Evolutionary conservation across 768 basidiomycete genomes (phyloP), one percentile per base, ranked within the genome.

Genomic region (Tubosaeta brunneosetosa): DNA sequence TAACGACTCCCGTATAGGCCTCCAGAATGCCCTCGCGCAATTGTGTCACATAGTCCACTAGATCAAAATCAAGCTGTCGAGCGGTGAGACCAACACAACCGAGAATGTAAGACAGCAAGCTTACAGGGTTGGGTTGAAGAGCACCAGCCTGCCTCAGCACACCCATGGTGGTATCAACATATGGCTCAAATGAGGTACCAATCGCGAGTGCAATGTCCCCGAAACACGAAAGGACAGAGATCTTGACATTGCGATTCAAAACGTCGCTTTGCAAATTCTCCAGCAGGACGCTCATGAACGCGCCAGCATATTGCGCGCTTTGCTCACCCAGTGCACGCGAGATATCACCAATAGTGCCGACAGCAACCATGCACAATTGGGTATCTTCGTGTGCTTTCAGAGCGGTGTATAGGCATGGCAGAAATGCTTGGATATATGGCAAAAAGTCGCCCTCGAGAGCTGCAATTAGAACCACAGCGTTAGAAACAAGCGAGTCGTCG

Each of bases 191-290:
- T 7, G 76, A 73, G 12, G 83, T 74, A 2, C 91, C 91, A 56
- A 97, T 86, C 1, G 97, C 94, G 10, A 98, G 77, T 9, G 94
- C 95, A 59, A 99, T 88, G 65, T 99, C 97, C 19, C 95, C 97
- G 62, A 99, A 97, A 71, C 91, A 93, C 12, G 90, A 86, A 54
- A 98, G 71, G 62, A 98, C 91, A n/a, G 89, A 85, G 37, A 97
- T 94, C 78, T 99, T 99, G 67, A 97, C 97, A 58, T 88, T 89
- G 44, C 95, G 82, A 64, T 92, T 90, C 51, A 99, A 77, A 22
- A 93, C 84, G 0, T 94, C 86, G 59, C 89, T 92, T 68, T 91
- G 88, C 34, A 99, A 75, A 61, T 95, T 92, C 68, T 94, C 90
- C 19, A 97, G 76, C 31, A 99, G 76, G 14, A 91, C 91, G 11